These are phyloP conservation scores for Neurospora sp. DNA, from an alignment of 495 filamentous ascomycete species.

Conservation along the genomic window DNA sequence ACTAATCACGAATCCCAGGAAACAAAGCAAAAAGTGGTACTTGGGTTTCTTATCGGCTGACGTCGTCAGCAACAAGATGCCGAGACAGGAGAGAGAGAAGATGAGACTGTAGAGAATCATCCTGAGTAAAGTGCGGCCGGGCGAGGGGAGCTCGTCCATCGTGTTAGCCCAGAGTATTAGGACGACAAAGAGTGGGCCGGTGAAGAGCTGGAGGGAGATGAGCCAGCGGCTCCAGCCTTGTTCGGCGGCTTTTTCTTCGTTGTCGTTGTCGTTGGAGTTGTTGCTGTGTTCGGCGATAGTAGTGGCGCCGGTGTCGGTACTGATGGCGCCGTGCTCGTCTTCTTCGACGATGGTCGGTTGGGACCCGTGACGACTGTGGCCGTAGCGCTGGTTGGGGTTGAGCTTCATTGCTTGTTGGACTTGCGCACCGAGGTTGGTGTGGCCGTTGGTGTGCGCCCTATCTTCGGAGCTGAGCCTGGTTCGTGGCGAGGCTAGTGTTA, in stretches of 20 bases:
- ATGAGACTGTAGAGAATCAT: slow-evolving; percentile 61
- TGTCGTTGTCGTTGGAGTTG: neutral
- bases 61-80: slow-evolving; percentile 54
- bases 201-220: slow-evolving; percentile 72
- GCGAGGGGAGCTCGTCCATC: slow-evolving; percentile 37
- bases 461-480: neutral
- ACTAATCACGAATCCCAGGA: slow-evolving; percentile 81
- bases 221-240: slow-evolving; percentile 85
- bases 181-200: slow-evolving; percentile 75
- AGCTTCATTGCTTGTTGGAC: neutral
- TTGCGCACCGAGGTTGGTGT: neutral
- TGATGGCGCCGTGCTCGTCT: neutral
- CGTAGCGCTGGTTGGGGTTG: neutral
- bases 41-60: slow-evolving; percentile 45
- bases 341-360: neutral
- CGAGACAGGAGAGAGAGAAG: slow-evolving; percentile 55
- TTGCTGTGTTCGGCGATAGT: neutral
- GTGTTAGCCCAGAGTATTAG: slow-evolving; percentile 67
- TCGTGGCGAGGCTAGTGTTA: neutral
- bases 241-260: neutral
- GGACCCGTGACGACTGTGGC: neutral
- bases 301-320: neutral
- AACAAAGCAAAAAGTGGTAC: slow-evolving; percentile 68
- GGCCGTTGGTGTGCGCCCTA: neutral
- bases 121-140: slow-evolving; percentile 38